These are phyloP conservation scores for Heterobasidion occidentale DNA, from an alignment of 1,284 basidiomycete species.

Conservation along the genomic window DNA sequence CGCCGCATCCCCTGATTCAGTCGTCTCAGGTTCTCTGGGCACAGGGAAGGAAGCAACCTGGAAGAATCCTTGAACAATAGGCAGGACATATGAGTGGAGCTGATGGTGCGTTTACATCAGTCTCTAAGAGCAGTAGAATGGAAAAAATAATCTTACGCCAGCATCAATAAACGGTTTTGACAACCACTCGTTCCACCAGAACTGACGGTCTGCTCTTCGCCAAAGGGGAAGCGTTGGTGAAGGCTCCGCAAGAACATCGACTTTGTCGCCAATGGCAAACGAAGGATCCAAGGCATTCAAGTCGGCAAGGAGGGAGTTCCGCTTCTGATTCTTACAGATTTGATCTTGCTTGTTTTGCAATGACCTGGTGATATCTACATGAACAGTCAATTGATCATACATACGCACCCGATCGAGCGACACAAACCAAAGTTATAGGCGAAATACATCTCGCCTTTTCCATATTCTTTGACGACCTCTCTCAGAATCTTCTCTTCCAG, in stretches of 20 bases:
- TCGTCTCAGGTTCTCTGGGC: constrained; percentile 41
- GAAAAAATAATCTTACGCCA: constrained; percentile 37
- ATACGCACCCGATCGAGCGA: neutral
- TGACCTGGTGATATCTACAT: constrained; percentile 67
- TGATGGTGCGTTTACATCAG: constrained; percentile 14
- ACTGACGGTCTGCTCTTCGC: constrained; percentile 75
- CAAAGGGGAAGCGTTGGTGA: constrained; percentile 69
- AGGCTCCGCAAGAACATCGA: constrained; percentile 60
- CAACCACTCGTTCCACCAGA: constrained; percentile 89
- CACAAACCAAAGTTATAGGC: constrained; percentile 63
- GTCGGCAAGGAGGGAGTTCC: constrained; percentile 47
- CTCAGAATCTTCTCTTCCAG: constrained; percentile 73
- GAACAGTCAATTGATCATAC: neutral
- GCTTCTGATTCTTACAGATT: constrained; percentile 42
- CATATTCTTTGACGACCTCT: constrained; percentile 62
- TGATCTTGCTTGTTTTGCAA: constrained; percentile 73
- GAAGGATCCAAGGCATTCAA: constrained; percentile 36
- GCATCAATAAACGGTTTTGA: constrained; percentile 68
- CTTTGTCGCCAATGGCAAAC: constrained; percentile 27
- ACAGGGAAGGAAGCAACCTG: constrained; percentile 63
- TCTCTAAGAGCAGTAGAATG: neutral
- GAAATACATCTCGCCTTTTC: constrained; percentile 77
- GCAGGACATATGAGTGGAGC: constrained; percentile 78
- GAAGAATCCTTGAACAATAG: constrained; percentile 86
- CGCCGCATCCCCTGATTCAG: constrained; percentile 34